Base-by-base conservation (phyloP, 108 stramenopile genomes). In the Bacterosira constricta region DNA sequence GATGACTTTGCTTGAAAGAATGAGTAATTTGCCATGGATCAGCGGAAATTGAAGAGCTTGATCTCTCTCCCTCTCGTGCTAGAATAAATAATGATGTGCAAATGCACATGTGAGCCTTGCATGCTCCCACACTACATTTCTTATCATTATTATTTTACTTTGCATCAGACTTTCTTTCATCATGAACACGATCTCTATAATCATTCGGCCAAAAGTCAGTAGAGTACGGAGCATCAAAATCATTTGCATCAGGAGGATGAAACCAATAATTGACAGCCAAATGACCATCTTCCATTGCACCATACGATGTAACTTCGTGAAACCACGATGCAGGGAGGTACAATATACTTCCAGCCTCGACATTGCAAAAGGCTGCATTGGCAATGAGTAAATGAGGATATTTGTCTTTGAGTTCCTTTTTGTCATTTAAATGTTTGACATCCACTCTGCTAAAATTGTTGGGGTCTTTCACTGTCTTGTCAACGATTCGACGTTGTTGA, bases 261-360 rank as follows among this genome's bases (percentile, higher is more conserved):
- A 90, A 93, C 98, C 98, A 98, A 70, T 96, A 98, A 74, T 98
- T 98, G 9, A 49, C 23, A 26, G 47, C 47, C 11, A 49, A 4
- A 21, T 45, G 45, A 36, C 9, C 49, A 5, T 34, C 44, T 6
- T 47, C 18, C 49, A 18, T 17, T 30, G 30, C 57, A 36, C 60
- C 59, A 36, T 31, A 85, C 3, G 93, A 94, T 9, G 83, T 83
- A 7, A 98, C 99, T 53, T 95, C 89, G 83, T 99, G 99, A 61
- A 97, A 98, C 97, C 97, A 98, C 1, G 94, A 91, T 9, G 97
- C 94, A 7, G 99, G 99, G 8, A 99, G 80, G 66, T 96, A 99
- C 20, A 99, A 63, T 35, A 90, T 85, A 47, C 98, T 83, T 15
- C 97, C 98, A 12, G 85, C 85, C 11, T 72, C 27, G 23, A 97